Evolutionary conservation across 2,329 filamentous ascomycete species (phyloP).

Genomic region (Monosporascus cannonballus): DNA sequence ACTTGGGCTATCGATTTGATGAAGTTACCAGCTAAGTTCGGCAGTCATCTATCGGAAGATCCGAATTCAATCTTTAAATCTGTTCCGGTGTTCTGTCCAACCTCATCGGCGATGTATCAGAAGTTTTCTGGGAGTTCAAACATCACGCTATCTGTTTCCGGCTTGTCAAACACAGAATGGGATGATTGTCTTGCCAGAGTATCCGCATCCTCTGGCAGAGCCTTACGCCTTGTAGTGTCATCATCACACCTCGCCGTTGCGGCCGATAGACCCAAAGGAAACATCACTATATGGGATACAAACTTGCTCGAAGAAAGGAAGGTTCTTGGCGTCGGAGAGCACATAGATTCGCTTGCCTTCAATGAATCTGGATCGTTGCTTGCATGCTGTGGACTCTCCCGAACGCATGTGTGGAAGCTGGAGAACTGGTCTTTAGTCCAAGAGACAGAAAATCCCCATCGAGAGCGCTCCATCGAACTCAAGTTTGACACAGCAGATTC

Average conservation of each 20-base stretch:
- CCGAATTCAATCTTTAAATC: conserved; percentile 18
- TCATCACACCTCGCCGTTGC: conserved; percentile 8
- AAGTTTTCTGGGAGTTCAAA: conserved; percentile 10
- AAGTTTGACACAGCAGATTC: conserved; percentile 4
- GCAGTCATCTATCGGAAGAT: conserved; percentile 13
- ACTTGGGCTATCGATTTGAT: conserved; percentile 17
- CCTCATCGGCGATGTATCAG: conserved; percentile 13
- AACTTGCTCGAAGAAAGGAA: conserved; percentile 7
- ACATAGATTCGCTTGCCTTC: conserved; percentile 7
- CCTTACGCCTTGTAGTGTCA: conserved; percentile 8
- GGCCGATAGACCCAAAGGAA: conserved; percentile 2
- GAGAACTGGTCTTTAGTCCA: conserved; percentile 3
- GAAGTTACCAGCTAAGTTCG: conserved; percentile 16
- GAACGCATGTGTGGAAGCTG: conserved; percentile 8
- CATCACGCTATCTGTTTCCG: conserved; percentile 11
- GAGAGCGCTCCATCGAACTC: conserved; percentile 6
- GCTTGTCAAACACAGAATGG: conserved; percentile 15
- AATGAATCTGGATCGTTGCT: conserved; percentile 8
- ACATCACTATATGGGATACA: conserved; percentile 14
- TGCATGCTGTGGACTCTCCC: conserved; percentile 6
- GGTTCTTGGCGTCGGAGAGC: conserved; percentile 7
- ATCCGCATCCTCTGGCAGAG: conserved; percentile 7
- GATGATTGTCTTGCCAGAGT: conserved; percentile 21
- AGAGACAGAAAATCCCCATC: conserved; percentile 1
- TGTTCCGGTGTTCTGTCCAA: conserved; percentile 19